Percentiles rank a stretch among this genome's conserved stretches.
These are phyloP conservation scores for Teunomyces stri DNA, from an alignment of 805 yeast genomes.

Conservation along the genomic window DNA sequence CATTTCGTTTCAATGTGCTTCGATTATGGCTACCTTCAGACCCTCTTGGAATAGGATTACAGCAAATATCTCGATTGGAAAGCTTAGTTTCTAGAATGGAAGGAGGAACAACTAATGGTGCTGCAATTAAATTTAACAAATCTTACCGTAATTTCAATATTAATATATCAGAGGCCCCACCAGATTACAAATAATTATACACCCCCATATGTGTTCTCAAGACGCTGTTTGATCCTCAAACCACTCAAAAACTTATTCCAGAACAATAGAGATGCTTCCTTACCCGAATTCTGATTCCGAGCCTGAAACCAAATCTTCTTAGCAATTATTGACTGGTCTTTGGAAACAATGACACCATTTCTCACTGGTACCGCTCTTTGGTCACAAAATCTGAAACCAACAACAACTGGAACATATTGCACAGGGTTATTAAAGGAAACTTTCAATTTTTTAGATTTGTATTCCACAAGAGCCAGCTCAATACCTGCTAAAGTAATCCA, in stretches of 20 bases:
- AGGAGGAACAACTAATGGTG: conserved; percentile 26
- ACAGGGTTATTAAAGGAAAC: conserved; percentile 8
- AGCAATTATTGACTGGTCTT: conserved; percentile 11
- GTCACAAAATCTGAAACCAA: conserved; percentile 21
- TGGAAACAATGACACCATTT: conserved; percentile 26
- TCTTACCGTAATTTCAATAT: conserved; percentile 13
- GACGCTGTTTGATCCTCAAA: conserved; percentile 15
- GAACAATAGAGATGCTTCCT: conserved; percentile 5
- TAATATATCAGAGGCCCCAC: conserved; percentile 29
- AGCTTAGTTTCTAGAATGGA: conserved; percentile 11
- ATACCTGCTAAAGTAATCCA: conserved; percentile 26
- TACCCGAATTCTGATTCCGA: conserved; percentile 10
- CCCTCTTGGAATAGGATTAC: conserved; percentile 25
- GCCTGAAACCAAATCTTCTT: conserved; percentile 27
- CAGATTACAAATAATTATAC: conserved; percentile 24
- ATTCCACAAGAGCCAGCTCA: conserved; percentile 17
- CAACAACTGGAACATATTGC: conserved; percentile 30
- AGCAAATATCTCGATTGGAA: conserved; percentile 19
- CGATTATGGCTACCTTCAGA: conserved; percentile 42
- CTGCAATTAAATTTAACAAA: conserved; percentile 16
- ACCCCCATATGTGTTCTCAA: conserved; percentile 9
- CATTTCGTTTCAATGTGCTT: conserved; percentile 36
- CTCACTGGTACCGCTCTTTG: conserved; percentile 24
- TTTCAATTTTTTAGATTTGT: conserved; percentile 6
- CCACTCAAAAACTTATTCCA: conserved; percentile 9